Percentiles rank a stretch among this genome's conserved stretches.
Conservation (phyloP, 2,329 filamentous ascomycete genomes). For the Monilinia fructigena region DNA sequence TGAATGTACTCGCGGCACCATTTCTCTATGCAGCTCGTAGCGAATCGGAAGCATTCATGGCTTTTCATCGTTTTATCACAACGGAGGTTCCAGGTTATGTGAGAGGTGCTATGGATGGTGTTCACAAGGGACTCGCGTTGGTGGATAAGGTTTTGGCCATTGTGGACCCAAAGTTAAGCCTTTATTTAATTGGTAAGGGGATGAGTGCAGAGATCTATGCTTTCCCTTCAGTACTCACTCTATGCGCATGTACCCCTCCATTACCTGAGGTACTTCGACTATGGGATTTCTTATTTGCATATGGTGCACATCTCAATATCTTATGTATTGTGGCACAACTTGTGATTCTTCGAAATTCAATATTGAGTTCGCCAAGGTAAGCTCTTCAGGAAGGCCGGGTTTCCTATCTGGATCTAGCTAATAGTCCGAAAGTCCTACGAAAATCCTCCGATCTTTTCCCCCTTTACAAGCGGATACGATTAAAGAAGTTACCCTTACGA, state of each 20-base stretch:
- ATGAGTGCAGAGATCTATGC: slow-evolving; percentile 94
- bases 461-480: slow-evolving; percentile 79
- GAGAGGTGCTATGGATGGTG: slow-evolving; percentile 92
- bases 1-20: slow-evolving; percentile 96
- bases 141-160: slow-evolving; percentile 91
- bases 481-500: slow-evolving; percentile 78
- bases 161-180: slow-evolving; percentile 83
- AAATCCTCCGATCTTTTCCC: slow-evolving; percentile 84
- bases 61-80: slow-evolving; percentile 85
- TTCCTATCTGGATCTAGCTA: background rate
- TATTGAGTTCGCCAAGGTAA: slow-evolving; percentile 81
- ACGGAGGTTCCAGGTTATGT: slow-evolving; percentile 91
- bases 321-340: slow-evolving; percentile 95
- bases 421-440: slow-evolving; percentile 70
- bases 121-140: slow-evolving; percentile 85
- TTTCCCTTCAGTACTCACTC: slow-evolving; percentile 89
- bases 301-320: slow-evolving; percentile 91
- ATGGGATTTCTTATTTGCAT: slow-evolving; percentile 97
- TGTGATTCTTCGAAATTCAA: slow-evolving; percentile 79
- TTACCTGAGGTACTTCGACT: slow-evolving; percentile 87
- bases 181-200: slow-evolving; percentile 80
- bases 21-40: slow-evolving; percentile 93
- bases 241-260: slow-evolving; percentile 94
- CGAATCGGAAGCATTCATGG: slow-evolving; percentile 90
- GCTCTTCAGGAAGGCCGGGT: slow-evolving; percentile 27